A percentile compares a stretch with the other conserved stretches of the same genome.
These are phyloP conservation scores for Astrothelium macrocarpum DNA, from an alignment of 495 filamentous ascomycete genomes.

Conservation along the genomic window DNA sequence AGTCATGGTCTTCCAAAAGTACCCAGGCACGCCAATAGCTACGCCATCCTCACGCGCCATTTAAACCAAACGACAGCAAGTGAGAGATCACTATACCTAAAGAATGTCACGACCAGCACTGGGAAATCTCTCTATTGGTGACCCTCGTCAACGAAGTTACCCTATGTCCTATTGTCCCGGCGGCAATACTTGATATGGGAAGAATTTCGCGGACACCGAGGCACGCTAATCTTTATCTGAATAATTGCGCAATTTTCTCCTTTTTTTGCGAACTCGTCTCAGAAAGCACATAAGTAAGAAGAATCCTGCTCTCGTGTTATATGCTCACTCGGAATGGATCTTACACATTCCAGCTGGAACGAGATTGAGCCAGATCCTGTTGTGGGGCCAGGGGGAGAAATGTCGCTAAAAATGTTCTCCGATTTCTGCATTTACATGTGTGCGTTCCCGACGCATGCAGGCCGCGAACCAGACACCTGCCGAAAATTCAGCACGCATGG, in stretches of 20 bases:
- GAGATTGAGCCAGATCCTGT: background rate
- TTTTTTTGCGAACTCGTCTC: background rate
- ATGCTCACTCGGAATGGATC: background rate
- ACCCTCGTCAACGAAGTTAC: no score
- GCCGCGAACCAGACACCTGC: background rate
- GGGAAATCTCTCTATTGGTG: no score
- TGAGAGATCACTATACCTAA: no score
- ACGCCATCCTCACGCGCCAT: no score
- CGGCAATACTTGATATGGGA: no score
- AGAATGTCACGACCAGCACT: no score
- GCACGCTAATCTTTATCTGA: background rate
- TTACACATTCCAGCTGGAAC: background rate
- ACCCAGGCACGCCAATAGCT: no score
- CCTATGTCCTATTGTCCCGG: no score
- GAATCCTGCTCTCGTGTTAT: background rate
- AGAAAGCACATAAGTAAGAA: background rate
- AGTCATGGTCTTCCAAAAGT: no score
- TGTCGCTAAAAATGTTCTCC: background rate
- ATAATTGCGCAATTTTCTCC: slow-evolving; percentile 1
- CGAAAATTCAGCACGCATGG: background rate
- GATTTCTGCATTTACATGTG: background rate
- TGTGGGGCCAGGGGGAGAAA: background rate
- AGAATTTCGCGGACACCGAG: no score
- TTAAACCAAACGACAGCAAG: no score
- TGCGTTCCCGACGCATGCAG: background rate